A percentile compares a stretch with the other conserved stretches of the same genome.
phyloP scores from a whole-genome alignment of 1,284 basidiomycete species.

The Hypsizygus ulmarius region DNA sequence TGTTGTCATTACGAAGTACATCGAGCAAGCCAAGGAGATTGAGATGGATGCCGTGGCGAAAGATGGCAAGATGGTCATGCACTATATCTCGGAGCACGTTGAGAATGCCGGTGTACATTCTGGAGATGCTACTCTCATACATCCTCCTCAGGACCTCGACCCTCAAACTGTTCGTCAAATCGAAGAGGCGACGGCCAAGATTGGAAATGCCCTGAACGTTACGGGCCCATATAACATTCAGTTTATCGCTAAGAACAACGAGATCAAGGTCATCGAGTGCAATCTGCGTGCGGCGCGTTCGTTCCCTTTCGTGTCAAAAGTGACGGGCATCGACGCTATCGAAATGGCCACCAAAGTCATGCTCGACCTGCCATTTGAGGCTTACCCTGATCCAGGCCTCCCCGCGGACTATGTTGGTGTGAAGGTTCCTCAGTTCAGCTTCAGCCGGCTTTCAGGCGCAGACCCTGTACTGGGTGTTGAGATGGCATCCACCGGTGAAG shows the following conservation, averaged over 20 bases:
- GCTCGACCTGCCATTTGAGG: constrained; percentile 85
- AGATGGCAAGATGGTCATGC: constrained; percentile 98
- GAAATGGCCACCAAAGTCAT: constrained; percentile 99
- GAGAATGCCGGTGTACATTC: constrained; percentile 99
- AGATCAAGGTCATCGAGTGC: constrained; percentile 99
- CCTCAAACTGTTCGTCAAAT: constrained; percentile 95
- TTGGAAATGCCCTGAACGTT: constrained; percentile 96
- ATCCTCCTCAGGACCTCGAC: constrained; percentile 97
- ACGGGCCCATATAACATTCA: constrained; percentile 99
- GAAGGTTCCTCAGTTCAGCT: constrained; percentile 99
- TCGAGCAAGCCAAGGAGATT: constrained; percentile 99
- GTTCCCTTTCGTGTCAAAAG: constrained; percentile 99
- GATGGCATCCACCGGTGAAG: constrained; percentile 99
- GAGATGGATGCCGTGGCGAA: constrained; percentile 99
- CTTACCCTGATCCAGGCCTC: constrained; percentile 87
- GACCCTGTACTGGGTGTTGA: constrained; percentile 99
- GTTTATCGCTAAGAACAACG: constrained; percentile 99
- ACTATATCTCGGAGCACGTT: constrained; percentile 99
- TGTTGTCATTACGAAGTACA: constrained; percentile 98
- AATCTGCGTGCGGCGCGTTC: constrained; percentile 97
- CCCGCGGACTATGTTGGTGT: constrained; percentile 95
- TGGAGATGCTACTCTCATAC: constrained; percentile 96
- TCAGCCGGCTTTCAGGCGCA: constrained; percentile 92
- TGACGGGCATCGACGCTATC: constrained; percentile 95
- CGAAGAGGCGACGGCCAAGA: constrained; percentile 95